A percentile compares a stretch with the other conserved stretches of the same genome.
These are phyloP conservation scores for Pythium brachiatum DNA, from an alignment of 352 stramenopile genomes.

Conservation along the genomic window DNA sequence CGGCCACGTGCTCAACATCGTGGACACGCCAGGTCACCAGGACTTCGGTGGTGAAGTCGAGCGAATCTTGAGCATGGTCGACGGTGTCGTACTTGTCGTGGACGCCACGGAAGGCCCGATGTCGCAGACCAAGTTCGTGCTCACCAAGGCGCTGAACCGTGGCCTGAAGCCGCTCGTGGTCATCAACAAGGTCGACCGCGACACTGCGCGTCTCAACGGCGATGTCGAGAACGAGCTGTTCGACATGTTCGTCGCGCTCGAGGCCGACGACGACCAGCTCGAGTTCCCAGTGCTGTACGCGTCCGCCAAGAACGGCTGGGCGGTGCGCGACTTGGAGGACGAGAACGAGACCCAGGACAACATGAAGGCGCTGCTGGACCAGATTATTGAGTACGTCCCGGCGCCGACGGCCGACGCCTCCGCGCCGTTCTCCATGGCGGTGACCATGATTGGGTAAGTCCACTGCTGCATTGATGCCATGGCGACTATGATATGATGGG, in stretches of 20 bases:
- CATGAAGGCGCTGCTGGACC: slow-evolving; percentile 96
- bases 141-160: slow-evolving; percentile 93
- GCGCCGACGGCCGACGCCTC: slow-evolving; percentile 77
- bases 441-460: slow-evolving; percentile 91
- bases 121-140: slow-evolving; percentile 98
- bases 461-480: background rate
- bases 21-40: slow-evolving; percentile 98
- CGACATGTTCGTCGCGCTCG: slow-evolving; percentile 95
- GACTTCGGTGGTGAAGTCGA: slow-evolving; percentile 99
- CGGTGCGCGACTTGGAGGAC: slow-evolving; percentile 88
- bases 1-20: slow-evolving; percentile 95
- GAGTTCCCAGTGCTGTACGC: slow-evolving; percentile 97
- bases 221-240: slow-evolving; percentile 97
- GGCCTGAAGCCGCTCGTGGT: slow-evolving; percentile 95
- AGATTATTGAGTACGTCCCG: slow-evolving; percentile 94
- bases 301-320: slow-evolving; percentile 95
- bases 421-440: slow-evolving; percentile 92
- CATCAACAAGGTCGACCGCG: slow-evolving; percentile 98
- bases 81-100: slow-evolving; percentile 97
- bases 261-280: slow-evolving; percentile 94
- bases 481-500: background rate
- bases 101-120: slow-evolving; percentile 97
- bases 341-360: slow-evolving; percentile 55
- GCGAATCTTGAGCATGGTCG: slow-evolving; percentile 96
- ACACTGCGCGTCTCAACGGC: slow-evolving; percentile 87